These are phyloP conservation scores for Excoecaria agallocha DNA, from an alignment of 345 rosid genomes.

Conservation along the genomic window DNA sequence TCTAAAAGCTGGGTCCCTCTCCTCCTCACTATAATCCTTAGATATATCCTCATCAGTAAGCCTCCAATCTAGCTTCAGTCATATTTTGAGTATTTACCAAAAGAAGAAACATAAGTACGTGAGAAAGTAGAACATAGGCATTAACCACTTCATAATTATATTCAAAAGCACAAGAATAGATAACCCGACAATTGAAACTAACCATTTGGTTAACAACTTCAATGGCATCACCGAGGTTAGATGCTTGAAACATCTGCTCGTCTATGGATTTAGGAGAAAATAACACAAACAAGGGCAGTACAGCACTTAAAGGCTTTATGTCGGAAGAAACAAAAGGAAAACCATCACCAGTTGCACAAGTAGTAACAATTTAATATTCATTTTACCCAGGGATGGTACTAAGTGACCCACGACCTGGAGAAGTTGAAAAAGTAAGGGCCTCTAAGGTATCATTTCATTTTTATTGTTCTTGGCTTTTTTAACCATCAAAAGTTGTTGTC, in stretches of 20 bases:
- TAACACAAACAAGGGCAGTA: not conserved
- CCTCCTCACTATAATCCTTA: conserved; percentile 74
- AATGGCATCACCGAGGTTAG: conserved; percentile 91
- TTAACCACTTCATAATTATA: not conserved
- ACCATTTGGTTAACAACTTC: conserved; percentile 81
- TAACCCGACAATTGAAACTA: conserved; percentile 12
- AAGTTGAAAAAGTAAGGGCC: too few species aligned
- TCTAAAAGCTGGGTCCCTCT: conserved; percentile 56
- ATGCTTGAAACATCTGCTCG: conserved; percentile 69
- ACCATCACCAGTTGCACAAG: not conserved
- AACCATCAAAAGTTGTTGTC: too few species aligned
- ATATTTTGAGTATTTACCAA: not conserved
- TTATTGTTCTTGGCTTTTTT: too few species aligned
- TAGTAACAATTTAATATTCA: too few species aligned
- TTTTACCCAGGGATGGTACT: too few species aligned
- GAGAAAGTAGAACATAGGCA: not conserved
- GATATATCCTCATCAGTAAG: conserved; percentile 58
- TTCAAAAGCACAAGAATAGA: not conserved
- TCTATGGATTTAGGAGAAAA: conserved; percentile 34
- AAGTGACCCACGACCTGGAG: too few species aligned
- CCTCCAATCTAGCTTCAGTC: conserved; percentile 89
- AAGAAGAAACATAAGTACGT: not conserved
- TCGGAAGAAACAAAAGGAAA: not conserved
- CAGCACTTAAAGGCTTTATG: not conserved
- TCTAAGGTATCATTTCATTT: too few species aligned